phyloP scores from a whole-genome alignment of 768 basidiomycete species.

The Phlebiopsis flavidoalba region DNA sequence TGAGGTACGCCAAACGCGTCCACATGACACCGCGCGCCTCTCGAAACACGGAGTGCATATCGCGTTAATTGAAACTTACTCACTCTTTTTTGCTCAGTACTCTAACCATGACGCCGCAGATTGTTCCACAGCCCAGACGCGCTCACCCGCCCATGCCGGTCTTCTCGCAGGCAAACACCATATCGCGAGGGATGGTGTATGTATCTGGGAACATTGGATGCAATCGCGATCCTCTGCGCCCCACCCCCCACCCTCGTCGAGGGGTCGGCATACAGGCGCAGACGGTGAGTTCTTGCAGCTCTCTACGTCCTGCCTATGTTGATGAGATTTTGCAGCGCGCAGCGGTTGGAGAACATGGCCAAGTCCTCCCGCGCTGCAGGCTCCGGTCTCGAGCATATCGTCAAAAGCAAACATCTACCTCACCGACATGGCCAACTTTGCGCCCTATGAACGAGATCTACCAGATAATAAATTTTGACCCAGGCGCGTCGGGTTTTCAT shows the following conservation, averaged over 20 bases:
- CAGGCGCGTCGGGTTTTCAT: conserved; percentile 19
- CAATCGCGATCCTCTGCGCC: conserved; percentile 22
- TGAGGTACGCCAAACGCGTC: too few species aligned
- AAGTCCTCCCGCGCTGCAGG: conserved; percentile 34
- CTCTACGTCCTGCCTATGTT: not conserved
- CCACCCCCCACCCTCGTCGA: too few species aligned
- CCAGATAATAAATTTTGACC: too few species aligned
- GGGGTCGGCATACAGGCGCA: conserved; percentile 34
- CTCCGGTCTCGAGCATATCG: conserved; percentile 29
- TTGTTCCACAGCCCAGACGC: conserved; percentile 22
- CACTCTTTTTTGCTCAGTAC: not conserved
- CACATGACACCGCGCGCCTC: not conserved
- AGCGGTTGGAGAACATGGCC: conserved; percentile 35
- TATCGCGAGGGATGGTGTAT: conserved; percentile 31
- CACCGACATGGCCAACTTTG: conserved; percentile 33
- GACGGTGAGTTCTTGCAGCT: conserved; percentile 25
- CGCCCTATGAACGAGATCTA: conserved; percentile 36
- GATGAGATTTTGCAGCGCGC: conserved; percentile 21
- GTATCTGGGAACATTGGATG: conserved; percentile 37
- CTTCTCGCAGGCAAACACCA: conserved; percentile 34
- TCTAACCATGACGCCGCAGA: conserved; percentile 8
- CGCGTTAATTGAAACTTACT: too few species aligned
- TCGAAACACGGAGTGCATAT: too few species aligned
- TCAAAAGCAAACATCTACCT: conserved; percentile 40
- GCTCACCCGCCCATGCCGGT: conserved; percentile 31